phyloP scores from a whole-genome alignment of 345 rosid species.

The Physaria fendleri region DNA sequence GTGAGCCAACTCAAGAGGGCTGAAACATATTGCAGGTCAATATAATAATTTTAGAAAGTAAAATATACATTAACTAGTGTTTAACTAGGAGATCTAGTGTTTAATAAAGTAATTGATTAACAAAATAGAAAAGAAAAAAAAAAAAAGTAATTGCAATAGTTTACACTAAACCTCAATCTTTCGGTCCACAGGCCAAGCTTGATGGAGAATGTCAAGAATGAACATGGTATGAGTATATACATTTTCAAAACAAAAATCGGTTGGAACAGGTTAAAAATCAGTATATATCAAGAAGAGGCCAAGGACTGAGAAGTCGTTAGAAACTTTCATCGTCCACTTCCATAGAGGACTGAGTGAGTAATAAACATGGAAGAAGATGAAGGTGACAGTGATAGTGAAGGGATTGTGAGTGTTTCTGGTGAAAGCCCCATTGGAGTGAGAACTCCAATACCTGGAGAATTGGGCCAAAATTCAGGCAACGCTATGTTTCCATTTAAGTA shows the following conservation, averaged over 20 bases:
- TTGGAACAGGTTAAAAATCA: not conserved
- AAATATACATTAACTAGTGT: no score
- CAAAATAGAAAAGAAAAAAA: no score
- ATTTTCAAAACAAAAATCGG: not conserved
- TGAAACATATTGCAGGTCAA: no score
- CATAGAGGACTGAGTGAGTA: slow-evolving; percentile 26
- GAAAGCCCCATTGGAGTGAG: slow-evolving; percentile 14
- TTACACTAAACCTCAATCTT: not conserved
- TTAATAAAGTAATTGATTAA: no score
- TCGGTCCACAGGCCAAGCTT: not conserved
- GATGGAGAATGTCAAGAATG: slow-evolving; percentile 8
- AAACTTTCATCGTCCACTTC: slow-evolving; percentile 29
- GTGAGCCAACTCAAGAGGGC: not conserved
- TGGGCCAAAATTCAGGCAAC: slow-evolving; percentile 28
- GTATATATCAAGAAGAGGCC: not conserved
- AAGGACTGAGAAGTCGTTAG: not conserved
- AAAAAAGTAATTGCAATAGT: not conserved
- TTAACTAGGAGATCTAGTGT: no score
- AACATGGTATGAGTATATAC: not conserved
- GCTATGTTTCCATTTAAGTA: slow-evolving; percentile 27
- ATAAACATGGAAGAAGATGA: slow-evolving; percentile 26
- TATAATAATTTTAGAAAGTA: no score
- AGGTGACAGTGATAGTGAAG: slow-evolving; percentile 21
- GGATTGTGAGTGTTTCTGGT: not conserved
- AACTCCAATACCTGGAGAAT: slow-evolving; percentile 29